phyloP scores from a whole-genome alignment of 495 filamentous ascomycete genomes.

The Neurospora sp. region DNA sequence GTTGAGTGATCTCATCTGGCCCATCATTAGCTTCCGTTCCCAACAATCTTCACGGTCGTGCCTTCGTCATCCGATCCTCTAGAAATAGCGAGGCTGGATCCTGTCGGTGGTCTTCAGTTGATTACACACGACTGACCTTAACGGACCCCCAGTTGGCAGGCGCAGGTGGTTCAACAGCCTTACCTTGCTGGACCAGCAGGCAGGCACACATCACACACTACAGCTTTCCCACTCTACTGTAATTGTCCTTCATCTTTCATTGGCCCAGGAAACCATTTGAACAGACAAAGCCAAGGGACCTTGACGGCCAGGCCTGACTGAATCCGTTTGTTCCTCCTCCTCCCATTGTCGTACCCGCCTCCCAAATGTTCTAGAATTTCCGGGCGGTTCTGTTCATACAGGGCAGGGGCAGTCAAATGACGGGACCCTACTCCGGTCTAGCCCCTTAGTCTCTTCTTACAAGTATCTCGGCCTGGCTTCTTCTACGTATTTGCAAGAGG shows the following conservation, averaged over 20 bases:
- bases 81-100: neutral
- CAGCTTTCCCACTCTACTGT: too few species aligned
- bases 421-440: neutral
- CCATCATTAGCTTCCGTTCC: neutral
- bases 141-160: neutral
- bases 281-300: too few species aligned
- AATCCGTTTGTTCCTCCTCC: too few species aligned
- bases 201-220: neutral
- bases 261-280: neutral
- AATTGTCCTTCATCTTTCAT: neutral
- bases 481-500: neutral
- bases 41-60: neutral
- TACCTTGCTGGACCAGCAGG: neutral
- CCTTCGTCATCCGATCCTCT: neutral
- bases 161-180: neutral
- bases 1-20: neutral
- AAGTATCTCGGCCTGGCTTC: neutral
- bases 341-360: too few species aligned
- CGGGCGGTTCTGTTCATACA: neutral
- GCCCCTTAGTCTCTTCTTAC: neutral
- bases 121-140: neutral
- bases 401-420: neutral
- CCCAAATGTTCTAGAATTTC: neutral
- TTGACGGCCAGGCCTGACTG: too few species aligned
- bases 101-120: too few species aligned